These are phyloP conservation scores for Fusarium sp. DNA, from an alignment of 2,329 filamentous ascomycete genomes.

Conservation along the genomic window DNA sequence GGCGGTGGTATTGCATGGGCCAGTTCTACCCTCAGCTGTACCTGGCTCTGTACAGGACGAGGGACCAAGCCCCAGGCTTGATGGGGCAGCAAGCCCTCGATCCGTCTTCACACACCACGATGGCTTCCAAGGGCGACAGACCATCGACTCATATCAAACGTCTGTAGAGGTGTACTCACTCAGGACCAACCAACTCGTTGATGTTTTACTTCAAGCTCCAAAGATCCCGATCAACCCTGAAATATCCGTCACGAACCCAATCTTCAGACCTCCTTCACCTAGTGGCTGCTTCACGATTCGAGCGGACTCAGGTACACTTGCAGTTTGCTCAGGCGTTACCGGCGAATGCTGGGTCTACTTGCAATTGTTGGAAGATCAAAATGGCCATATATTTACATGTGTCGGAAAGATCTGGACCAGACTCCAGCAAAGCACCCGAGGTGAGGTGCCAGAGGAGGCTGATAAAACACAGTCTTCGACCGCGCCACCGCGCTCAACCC, in stretches of 20 bases:
- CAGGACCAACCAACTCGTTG: constrained; percentile 73
- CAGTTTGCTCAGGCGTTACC: constrained; percentile 80
- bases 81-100: constrained; percentile 53
- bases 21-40: constrained; percentile 59
- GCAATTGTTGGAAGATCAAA: constrained; percentile 55
- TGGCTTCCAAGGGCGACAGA: constrained; percentile 45
- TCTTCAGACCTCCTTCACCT: constrained; percentile 74
- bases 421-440: constrained; percentile 68
- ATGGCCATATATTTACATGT: constrained; percentile 65
- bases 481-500: constrained; percentile 51
- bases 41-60: constrained; percentile 50
- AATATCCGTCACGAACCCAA: constrained; percentile 65
- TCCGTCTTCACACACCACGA: constrained; percentile 51
- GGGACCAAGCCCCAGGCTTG: constrained; percentile 51
- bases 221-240: constrained; percentile 64
- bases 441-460: constrained; percentile 56
- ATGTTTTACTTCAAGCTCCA: constrained; percentile 76
- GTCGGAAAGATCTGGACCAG: constrained; percentile 93
- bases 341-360: constrained; percentile 86
- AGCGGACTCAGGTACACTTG: constrained; percentile 74
- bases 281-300: constrained; percentile 77
- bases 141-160: constrained; percentile 77
- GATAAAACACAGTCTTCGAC: constrained; percentile 51
- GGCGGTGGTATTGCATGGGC: constrained; percentile 82
- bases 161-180: constrained; percentile 90